Base-by-base conservation (phyloP, 179 eudicot species). In the Beta lomatogona region DNA sequence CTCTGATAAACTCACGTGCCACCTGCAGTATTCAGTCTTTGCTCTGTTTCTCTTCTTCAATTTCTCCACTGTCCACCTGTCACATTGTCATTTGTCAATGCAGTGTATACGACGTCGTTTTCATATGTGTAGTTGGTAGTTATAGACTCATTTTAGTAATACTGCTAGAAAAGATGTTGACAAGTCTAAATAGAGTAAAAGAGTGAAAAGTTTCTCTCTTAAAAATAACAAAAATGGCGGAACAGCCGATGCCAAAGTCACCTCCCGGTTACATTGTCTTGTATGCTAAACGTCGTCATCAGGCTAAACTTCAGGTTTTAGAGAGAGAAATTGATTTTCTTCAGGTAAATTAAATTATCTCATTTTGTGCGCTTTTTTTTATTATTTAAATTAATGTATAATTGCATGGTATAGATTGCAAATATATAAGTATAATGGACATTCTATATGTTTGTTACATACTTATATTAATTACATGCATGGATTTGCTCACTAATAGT, bases 311-410 rank as follows among this genome's bases (percentile, higher is more conserved):
- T 75, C 83, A 81, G 31, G 74, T 89, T 73, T 64, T 89, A 9
- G 88, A 89, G 80, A 72, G 82, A 19, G 91, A 89, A 80, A 89
- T 87, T 72, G 63, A 65, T 22, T 69, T 78, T 28, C 89, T 89
- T 53, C 84, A 89, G 91, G 89, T 89, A 50, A 21, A n/a, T n/a
- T n/a, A n/a, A n/a, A 3, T 4, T 25, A 21, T 44, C 19, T 50
- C n/a, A 28, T 58, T 72, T 60, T 16, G 6, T 57, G n/a, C n/a
- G n/a, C n/a, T n/a, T n/a, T n/a, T n/a, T n/a, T n/a, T n/a, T n/a
- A n/a, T n/a, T n/a, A n/a, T n/a, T n/a, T n/a, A n/a, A n/a, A n/a
- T n/a, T n/a, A 36, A 36, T 36, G 41, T 36, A 36, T 36, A 36
- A 36, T 36, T 36, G 41, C 41, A 36, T 36, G 41, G 41, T 36